These are phyloP conservation scores for Neoboletus subvelutipes DNA, from an alignment of 768 basidiomycete species.

Conservation along the genomic window DNA sequence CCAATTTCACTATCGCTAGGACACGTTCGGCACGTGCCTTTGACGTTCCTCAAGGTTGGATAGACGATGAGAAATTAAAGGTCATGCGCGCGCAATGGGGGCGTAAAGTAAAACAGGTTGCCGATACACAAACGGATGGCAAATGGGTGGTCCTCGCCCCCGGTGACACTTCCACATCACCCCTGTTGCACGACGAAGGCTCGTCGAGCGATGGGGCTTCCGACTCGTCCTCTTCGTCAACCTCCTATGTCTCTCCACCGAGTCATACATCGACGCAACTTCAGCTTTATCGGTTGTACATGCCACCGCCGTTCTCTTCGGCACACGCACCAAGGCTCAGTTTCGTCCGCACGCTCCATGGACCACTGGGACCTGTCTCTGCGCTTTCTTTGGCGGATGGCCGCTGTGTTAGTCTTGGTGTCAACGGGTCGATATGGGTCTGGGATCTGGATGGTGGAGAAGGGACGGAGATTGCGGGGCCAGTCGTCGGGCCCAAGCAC, in stretches of 20 bases:
- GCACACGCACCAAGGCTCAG: conserved; percentile 60
- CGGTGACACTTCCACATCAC: conserved; percentile 36
- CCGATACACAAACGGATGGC: conserved; percentile 80
- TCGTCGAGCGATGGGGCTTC: conserved; percentile 22
- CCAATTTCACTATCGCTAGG: conserved; percentile 48
- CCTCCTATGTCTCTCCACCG: conserved; percentile 33
- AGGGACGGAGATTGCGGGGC: conserved; percentile 35
- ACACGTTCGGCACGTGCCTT: conserved; percentile 68
- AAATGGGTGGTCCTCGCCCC: conserved; percentile 83
- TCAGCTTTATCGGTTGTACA: conserved; percentile 72
- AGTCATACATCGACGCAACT: conserved; percentile 53
- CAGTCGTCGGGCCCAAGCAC: conserved; percentile 36
- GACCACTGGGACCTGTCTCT: conserved; percentile 64
- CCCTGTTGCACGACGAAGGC: conserved; percentile 10
- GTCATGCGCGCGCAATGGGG: conserved; percentile 74
- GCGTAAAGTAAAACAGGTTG: conserved; percentile 67
- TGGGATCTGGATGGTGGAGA: conserved; percentile 75
- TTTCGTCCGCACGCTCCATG: conserved; percentile 70
- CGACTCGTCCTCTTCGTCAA: conserved; percentile 26
- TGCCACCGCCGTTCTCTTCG: conserved; percentile 53
- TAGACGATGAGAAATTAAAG: conserved; percentile 62
- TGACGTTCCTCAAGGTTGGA: conserved; percentile 71
- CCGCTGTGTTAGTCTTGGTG: conserved; percentile 73
- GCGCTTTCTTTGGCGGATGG: conserved; percentile 77
- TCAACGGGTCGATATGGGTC: conserved; percentile 76